phyloP scores from a whole-genome alignment of 805 yeast species.

The Cyberlindnera euphorbiiphila region DNA sequence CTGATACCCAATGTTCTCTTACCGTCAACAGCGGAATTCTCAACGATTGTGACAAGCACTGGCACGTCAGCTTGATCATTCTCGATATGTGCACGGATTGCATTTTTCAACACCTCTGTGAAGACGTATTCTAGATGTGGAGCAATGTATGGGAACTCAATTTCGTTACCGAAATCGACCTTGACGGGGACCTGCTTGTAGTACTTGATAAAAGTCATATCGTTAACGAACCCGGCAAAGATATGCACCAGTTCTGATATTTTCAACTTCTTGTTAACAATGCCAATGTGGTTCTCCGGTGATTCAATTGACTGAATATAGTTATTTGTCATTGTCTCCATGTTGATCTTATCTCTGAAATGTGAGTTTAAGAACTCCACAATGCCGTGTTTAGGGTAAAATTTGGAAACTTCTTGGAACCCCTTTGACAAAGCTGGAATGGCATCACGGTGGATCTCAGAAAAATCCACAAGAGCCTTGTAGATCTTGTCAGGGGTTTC shows the following conservation, averaged over 20 bases:
- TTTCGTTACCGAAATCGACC: conserved; percentile 53
- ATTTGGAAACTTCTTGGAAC: conserved; percentile 57
- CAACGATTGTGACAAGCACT: conserved; percentile 44
- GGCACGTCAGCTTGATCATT: conserved; percentile 39
- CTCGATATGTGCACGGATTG: conserved; percentile 86
- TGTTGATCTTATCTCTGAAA: conserved; percentile 77
- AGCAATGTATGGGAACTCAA: conserved; percentile 77
- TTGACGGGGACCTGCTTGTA: conserved; percentile 64
- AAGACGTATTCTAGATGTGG: conserved; percentile 84
- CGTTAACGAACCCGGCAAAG: conserved; percentile 74
- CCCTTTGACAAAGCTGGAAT: conserved; percentile 81
- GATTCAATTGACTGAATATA: conserved; percentile 61
- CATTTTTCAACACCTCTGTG: conserved; percentile 82
- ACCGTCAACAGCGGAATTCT: conserved; percentile 24
- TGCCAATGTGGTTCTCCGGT: conserved; percentile 52
- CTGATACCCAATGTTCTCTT: conserved; percentile 54
- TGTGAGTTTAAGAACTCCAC: conserved; percentile 69
- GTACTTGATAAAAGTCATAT: conserved; percentile 77
- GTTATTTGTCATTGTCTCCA: conserved; percentile 84
- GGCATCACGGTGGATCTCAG: conserved; percentile 80
- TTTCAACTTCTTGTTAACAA: conserved; percentile 60
- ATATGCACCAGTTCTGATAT: conserved; percentile 60
- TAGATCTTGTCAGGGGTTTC: conserved; percentile 48
- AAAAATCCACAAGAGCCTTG: conserved; percentile 50
- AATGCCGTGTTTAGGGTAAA: conserved; percentile 45